Conservation (phyloP, 176 grass and related monocot species). For the Oryza longistaminata region DNA sequence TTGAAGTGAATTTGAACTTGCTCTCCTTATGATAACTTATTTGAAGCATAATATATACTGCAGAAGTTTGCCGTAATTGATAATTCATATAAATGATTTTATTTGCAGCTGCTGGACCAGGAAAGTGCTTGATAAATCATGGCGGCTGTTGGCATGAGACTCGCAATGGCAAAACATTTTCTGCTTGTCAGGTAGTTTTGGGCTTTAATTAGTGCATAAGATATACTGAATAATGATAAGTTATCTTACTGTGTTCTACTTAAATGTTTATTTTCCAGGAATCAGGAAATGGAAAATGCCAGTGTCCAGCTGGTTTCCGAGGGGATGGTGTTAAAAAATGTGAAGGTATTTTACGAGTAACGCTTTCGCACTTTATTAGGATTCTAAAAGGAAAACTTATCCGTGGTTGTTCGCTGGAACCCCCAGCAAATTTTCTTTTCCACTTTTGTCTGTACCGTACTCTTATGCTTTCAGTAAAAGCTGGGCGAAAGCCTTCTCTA, state of each 20-base stretch:
- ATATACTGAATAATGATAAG: not conserved
- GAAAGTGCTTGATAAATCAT: constrained; percentile 84
- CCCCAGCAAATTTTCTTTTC: too few relatives aligned
- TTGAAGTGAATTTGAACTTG: constrained; percentile 21
- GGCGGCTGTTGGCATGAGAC: constrained; percentile 86
- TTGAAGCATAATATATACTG: not conserved
- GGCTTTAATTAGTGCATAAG: not conserved
- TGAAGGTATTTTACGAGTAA: constrained; percentile 38
- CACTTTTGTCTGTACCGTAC: too few relatives aligned
- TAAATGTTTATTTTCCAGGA: constrained; percentile 33
- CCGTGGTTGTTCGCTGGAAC: not conserved
- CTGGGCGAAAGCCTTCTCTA: too few relatives aligned
- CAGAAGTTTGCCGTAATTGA: not conserved
- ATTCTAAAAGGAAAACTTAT: not conserved
- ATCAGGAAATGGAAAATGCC: constrained; percentile 56
- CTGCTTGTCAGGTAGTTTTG: constrained; percentile 77
- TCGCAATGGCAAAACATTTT: constrained; percentile 63
- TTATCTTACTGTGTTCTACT: not conserved
- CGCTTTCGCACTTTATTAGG: not conserved
- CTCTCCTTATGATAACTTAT: not conserved
- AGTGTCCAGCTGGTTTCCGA: constrained; percentile 56
- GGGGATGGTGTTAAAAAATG: constrained; percentile 63
- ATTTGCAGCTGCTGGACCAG: constrained; percentile 77
- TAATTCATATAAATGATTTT: constrained; percentile 24
- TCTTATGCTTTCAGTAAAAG: too few relatives aligned